These are phyloP conservation scores for Aspergillus fumigatiaffinis DNA, from an alignment of 2,329 filamentous ascomycete species.

Conservation along the genomic window DNA sequence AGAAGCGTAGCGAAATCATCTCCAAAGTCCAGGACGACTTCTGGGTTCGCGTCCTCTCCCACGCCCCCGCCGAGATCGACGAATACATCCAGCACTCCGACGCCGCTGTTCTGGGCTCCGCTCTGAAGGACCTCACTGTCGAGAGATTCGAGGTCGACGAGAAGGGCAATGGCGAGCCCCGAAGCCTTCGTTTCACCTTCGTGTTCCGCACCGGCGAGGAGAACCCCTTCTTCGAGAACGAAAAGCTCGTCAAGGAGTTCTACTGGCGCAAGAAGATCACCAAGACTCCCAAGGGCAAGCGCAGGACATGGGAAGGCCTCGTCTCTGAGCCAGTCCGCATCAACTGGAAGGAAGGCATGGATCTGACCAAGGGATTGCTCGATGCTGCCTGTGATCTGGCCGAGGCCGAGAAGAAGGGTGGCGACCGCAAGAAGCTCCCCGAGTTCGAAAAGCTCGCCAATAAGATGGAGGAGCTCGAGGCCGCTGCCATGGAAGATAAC, in stretches of 20 bases:
- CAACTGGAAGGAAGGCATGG: slow-evolving; percentile 80
- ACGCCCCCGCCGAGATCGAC: slow-evolving; percentile 80
- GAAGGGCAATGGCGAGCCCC: slow-evolving; percentile 66
- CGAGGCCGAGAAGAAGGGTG: slow-evolving; percentile 54
- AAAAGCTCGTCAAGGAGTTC: slow-evolving; percentile 83
- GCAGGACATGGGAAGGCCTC: slow-evolving; percentile 66
- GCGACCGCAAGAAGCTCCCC: slow-evolving; percentile 49
- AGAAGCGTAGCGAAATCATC: slow-evolving; percentile 68
- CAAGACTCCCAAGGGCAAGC: slow-evolving; percentile 38
- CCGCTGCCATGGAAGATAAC: slow-evolving; percentile 30
- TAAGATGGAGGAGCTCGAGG: slow-evolving; percentile 43
- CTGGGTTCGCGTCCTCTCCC: slow-evolving; percentile 91
- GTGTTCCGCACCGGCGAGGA: slow-evolving; percentile 60
- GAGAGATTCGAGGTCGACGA: slow-evolving; percentile 70
- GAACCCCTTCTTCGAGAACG: slow-evolving; percentile 80
- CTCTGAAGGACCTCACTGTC: slow-evolving; percentile 66
- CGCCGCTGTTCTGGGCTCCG: slow-evolving; percentile 61
- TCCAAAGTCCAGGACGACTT: slow-evolving; percentile 59
- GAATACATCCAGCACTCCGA: slow-evolving; percentile 82
- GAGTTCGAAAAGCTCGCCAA: slow-evolving; percentile 52
- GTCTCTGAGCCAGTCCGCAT: slow-evolving; percentile 88
- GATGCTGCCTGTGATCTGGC: slow-evolving; percentile 67
- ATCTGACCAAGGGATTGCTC: slow-evolving; percentile 76
- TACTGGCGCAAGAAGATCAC: slow-evolving; percentile 65
- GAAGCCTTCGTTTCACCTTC: slow-evolving; percentile 72